A percentile compares a stretch with the other conserved stretches of the same genome.
Conservation (phyloP, 306 rosid species). For the Ochetophila trinervis region DNA sequence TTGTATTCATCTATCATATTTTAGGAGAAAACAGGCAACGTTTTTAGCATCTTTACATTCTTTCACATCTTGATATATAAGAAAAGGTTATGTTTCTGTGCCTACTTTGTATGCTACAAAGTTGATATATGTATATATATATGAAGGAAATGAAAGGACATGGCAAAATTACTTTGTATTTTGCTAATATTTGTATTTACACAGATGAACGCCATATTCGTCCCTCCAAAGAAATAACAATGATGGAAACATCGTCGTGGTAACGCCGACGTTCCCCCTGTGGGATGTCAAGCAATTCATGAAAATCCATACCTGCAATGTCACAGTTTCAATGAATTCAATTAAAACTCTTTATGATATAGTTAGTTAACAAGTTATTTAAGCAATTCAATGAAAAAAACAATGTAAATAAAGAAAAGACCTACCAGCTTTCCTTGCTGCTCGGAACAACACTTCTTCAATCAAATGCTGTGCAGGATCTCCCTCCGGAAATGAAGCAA, state of each 20-base stretch:
- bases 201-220: conserved; percentile 66
- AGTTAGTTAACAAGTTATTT: background rate
- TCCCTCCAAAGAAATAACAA: conserved; percentile 71
- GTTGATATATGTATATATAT: background rate
- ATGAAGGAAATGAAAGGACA: conserved; percentile 5
- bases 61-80: background rate
- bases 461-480: conserved; percentile 88
- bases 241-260: conserved; percentile 77
- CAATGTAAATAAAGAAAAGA: background rate
- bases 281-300: conserved; percentile 77
- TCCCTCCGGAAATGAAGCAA: conserved; percentile 60
- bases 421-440: conserved; percentile 73
- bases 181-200: conserved; percentile 31
- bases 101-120: background rate
- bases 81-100: background rate
- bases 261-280: conserved; percentile 79
- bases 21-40: background rate
- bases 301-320: conserved; percentile 61
- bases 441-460: conserved; percentile 58
- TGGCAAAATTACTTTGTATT: conserved; percentile 14
- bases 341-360: background rate
- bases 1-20: background rate
- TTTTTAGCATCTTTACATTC: background rate
- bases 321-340: conserved; percentile 16
- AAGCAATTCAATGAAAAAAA: background rate